A percentile compares a stretch with the other conserved stretches of the same genome.
phyloP scores from a whole-genome alignment of 208 protist species.

The Trypanosoma melophagium region DNA sequence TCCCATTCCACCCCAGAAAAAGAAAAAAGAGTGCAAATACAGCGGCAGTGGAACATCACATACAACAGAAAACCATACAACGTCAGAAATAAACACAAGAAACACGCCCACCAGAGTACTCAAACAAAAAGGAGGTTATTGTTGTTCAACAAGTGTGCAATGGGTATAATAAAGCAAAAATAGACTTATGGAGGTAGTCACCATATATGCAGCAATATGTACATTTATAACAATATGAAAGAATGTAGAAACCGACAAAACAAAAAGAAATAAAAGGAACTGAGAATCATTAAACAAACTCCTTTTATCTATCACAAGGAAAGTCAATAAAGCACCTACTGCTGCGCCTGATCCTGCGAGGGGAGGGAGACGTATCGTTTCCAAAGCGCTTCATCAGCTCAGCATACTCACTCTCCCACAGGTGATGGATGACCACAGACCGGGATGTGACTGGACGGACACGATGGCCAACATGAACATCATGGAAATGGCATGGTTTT shows the following conservation, averaged over 20 bases:
- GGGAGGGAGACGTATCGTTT: background rate
- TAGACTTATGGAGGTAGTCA: background rate
- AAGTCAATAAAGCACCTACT: background rate
- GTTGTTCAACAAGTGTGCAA: background rate
- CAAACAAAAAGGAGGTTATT: background rate
- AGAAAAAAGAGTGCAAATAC: too few relatives aligned
- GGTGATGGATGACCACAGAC: conserved; percentile 12
- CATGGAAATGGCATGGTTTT: conserved; percentile 9
- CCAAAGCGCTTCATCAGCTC: conserved; percentile 4
- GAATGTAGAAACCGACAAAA: background rate
- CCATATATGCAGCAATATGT: background rate
- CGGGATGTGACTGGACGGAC: background rate
- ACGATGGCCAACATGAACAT: conserved; percentile 3
- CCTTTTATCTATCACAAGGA: background rate
- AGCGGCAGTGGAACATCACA: too few relatives aligned
- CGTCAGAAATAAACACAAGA: too few relatives aligned
- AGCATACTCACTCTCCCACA: conserved; percentile 17
- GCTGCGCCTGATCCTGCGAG: background rate
- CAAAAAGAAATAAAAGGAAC: background rate
- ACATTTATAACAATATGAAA: background rate
- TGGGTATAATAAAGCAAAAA: background rate
- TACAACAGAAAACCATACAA: too few relatives aligned
- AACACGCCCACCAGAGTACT: too few relatives aligned
- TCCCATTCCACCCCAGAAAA: conserved; percentile 13
- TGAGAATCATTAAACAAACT: background rate